Base-by-base conservation (phyloP, 176 grass and related monocot genomes). In the Pontederia crassipes region DNA sequence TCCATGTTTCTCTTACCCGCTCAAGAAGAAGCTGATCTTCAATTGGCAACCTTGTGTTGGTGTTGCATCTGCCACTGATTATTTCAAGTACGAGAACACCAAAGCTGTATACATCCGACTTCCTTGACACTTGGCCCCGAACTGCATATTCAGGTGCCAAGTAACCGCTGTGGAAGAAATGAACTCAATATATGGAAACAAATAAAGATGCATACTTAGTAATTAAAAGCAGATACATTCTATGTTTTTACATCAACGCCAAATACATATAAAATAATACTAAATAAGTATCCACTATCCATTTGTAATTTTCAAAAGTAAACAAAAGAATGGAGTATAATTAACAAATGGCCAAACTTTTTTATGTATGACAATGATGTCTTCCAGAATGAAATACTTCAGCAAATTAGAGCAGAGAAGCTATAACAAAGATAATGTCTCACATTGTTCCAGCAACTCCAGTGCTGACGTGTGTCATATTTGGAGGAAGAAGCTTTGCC, bases 21-120 rank as follows among this genome's bases (percentile, higher is more conserved):
- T 95, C 80, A 50, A 89, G 86, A 59, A 95, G 77, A 83, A 89
- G 86, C 70, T 86, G 82, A 32, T 95, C 90, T 83, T 79, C 77
- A 12, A 61, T 71, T 79, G 86, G 86, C 62, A 89, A 78, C 71
- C 74, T 95, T 58, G 65, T 57, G 71, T 89, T 95, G 59, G 77
- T 72, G 71, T 89, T 95, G 48, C 86, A 84, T 72, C 83, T 83
- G 8, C 90, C 90, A 67, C 72, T 86, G 61, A 95, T 80, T 62
- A 95, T 89, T 76, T 95, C 86, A 65, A 95, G 63, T 5, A 95
- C 57, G 76, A 95, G 60, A 79, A 95, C 86, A 55, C 90, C 83
- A 9, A 86, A 95, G 75, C 90, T 95, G 63, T 95, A 95, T 45
- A 89, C 83, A 74, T 95, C 90, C 28, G 86, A 86, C 54, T 89